Percentiles rank a stretch among this genome's conserved stretches.
Evolutionary conservation across 2,329 filamentous ascomycete species (phyloP).

Genomic region (Fusarium anguioides): DNA sequence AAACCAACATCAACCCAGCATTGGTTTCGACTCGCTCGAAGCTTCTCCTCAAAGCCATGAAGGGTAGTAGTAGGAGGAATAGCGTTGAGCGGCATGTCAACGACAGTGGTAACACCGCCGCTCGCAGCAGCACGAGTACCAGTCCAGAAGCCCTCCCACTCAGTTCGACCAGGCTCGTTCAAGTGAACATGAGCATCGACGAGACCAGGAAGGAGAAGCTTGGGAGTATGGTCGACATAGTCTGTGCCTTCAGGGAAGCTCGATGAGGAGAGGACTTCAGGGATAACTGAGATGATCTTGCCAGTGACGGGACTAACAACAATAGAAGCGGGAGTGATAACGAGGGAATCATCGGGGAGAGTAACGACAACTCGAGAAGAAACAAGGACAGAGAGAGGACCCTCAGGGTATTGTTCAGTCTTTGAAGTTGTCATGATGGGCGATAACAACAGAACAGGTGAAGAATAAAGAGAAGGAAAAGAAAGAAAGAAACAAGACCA

Average conservation of each 20-base stretch:
- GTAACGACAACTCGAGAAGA: constrained; percentile 87
- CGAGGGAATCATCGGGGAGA: constrained; percentile 68
- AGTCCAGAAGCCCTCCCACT: constrained; percentile 98
- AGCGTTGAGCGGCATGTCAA: constrained; percentile 98
- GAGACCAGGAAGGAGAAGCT: constrained; percentile 86
- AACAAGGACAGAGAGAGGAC: constrained; percentile 76
- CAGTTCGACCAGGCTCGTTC: constrained; percentile 94
- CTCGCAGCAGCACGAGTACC: constrained; percentile 94
- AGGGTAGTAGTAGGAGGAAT: constrained; percentile 96
- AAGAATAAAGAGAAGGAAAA: constrained; percentile 17
- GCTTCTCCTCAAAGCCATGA: constrained; percentile 82
- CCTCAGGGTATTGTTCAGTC: constrained; percentile 39
- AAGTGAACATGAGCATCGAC: constrained; percentile 98
- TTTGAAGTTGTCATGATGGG: constrained; percentile 49
- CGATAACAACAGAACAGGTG: not conserved
- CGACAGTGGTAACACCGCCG: constrained; percentile 93
- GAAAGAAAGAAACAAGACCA: constrained; percentile 10
- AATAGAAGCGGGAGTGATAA: constrained; percentile 84
- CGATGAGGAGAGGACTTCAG: constrained; percentile 77
- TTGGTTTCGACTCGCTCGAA: constrained; percentile 83
- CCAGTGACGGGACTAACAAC: constrained; percentile 81
- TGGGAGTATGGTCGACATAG: constrained; percentile 87
- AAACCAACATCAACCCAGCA: constrained; percentile 99
- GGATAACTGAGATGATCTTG: constrained; percentile 82
- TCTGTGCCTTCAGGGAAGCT: constrained; percentile 77